A percentile compares a stretch with the other conserved stretches of the same genome.
phyloP scores from a whole-genome alignment of 2,329 filamentous ascomycete genomes.

The Trichoderma asperellum region DNA sequence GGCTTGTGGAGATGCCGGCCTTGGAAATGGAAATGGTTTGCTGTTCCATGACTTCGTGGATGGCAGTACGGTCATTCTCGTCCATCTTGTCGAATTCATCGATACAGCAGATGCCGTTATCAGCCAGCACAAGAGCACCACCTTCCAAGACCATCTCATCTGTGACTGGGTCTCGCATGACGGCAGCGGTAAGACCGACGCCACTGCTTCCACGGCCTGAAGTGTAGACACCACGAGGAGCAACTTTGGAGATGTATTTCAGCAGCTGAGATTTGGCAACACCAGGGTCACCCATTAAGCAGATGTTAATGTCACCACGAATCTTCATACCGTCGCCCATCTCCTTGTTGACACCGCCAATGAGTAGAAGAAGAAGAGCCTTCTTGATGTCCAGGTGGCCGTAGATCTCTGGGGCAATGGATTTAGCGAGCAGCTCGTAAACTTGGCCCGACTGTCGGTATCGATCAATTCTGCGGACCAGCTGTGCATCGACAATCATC shows the following conservation, averaged over 20 bases:
- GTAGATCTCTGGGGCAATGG: constrained; percentile 96
- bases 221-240: constrained; percentile 86
- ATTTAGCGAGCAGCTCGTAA: constrained; percentile 93
- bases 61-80: constrained; percentile 78
- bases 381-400: constrained; percentile 98
- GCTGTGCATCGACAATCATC: constrained; percentile 78
- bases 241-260: constrained; percentile 98
- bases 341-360: constrained; percentile 93
- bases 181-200: constrained; percentile 79
- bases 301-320: constrained; percentile 97
- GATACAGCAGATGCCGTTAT: constrained; percentile 85
- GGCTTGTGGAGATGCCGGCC: constrained; percentile 70
- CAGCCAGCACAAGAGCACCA: constrained; percentile 76
- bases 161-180: constrained; percentile 82
- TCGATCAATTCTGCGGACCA: constrained; percentile 82
- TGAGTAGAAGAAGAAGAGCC: constrained; percentile 89
- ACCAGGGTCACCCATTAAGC: constrained; percentile 98
- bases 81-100: constrained; percentile 92
- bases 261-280: constrained; percentile 98
- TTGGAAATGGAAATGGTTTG: constrained; percentile 86
- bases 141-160: constrained; percentile 85
- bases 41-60: constrained; percentile 88
- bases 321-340: constrained; percentile 99
- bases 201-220: constrained; percentile 80
- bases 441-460: constrained; percentile 85